A percentile compares a stretch with the other conserved stretches of the same genome.
phyloP scores from a whole-genome alignment of 192 early-diverging fungal genomes.

The Mortierella claussenii region DNA sequence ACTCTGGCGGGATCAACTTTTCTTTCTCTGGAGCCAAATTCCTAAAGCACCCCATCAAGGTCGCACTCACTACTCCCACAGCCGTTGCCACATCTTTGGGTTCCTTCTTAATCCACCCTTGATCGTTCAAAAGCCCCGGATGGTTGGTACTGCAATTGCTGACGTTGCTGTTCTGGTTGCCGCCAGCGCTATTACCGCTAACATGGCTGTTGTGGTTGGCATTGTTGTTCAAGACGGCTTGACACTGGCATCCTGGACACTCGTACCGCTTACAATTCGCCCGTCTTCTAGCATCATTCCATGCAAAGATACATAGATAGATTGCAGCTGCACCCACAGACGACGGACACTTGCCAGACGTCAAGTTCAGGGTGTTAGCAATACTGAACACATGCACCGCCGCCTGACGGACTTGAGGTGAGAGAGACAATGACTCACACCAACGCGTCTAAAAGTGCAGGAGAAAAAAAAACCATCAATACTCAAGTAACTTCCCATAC shows the following conservation, averaged over 20 bases:
- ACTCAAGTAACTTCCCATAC: no score
- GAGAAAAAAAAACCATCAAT: conserved; percentile 3
- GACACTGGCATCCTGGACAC: conserved; percentile 25
- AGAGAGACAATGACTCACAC: conserved; percentile 67
- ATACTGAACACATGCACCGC: conserved; percentile 65
- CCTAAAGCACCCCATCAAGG: conserved; percentile 67
- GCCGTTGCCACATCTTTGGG: conserved; percentile 66
- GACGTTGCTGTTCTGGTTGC: no score
- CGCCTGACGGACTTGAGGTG: conserved; percentile 59
- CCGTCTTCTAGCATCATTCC: conserved; percentile 56
- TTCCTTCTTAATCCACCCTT: conserved; percentile 55
- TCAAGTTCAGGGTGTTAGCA: conserved; percentile 66
- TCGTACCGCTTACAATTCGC: conserved; percentile 42
- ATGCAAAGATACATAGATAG: conserved; percentile 68
- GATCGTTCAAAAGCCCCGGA: conserved; percentile 38
- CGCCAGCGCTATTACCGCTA: no score
- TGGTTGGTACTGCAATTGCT: no score
- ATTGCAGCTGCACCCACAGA: conserved; percentile 72
- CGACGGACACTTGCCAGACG: conserved; percentile 72
- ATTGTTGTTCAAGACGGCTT: conserved; percentile 11
- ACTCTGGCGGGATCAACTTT: conserved; percentile 48
- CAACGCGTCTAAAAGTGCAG: conserved; percentile 57
- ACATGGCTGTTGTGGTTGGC: no score
- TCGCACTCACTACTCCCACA: conserved; percentile 68
- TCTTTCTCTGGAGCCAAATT: conserved; percentile 55